phyloP scores from a whole-genome alignment of 345 rosid genomes.

The Eutrema japonicum region DNA sequence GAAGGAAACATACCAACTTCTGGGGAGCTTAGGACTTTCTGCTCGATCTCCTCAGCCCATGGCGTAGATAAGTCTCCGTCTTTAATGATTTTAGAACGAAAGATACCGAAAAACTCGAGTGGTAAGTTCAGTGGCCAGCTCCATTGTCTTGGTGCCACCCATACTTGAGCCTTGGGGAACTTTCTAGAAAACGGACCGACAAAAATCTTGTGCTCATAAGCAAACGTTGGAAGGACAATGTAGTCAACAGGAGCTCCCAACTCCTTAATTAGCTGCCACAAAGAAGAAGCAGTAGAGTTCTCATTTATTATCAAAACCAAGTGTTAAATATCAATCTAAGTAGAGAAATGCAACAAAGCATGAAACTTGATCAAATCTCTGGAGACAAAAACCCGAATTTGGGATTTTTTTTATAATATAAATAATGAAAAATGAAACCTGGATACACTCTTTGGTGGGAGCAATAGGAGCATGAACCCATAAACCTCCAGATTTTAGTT shows the following conservation, averaged over 20 bases:
- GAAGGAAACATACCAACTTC: slow-evolving; percentile 72
- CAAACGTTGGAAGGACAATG: slow-evolving; percentile 89
- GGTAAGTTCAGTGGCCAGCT: slow-evolving; percentile 98
- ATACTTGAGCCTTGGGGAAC: slow-evolving; percentile 82
- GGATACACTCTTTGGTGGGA: slow-evolving; percentile 93
- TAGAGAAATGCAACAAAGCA: slow-evolving; percentile 18
- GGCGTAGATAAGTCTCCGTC: slow-evolving; percentile 78
- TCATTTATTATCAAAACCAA: background rate
- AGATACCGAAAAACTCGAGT: slow-evolving; percentile 90
- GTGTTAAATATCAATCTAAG: background rate
- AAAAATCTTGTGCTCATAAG: slow-evolving; percentile 96
- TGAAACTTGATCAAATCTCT: slow-evolving; percentile 13
- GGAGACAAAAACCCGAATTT: background rate
- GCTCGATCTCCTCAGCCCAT: slow-evolving; percentile 91
- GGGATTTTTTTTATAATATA: background rate
- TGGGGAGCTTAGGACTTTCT: slow-evolving; percentile 89
- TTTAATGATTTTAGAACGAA: slow-evolving; percentile 74
- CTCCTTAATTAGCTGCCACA: slow-evolving; percentile 78
- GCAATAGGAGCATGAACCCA: slow-evolving; percentile 99
- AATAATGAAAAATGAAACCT: slow-evolving; percentile 50
- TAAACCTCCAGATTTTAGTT: slow-evolving; percentile 93
- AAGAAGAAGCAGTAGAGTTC: background rate
- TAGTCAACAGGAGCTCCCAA: slow-evolving; percentile 84
- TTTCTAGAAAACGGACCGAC: slow-evolving; percentile 96
- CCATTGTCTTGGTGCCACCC: slow-evolving; percentile 99